Base-by-base conservation (phyloP, 441 rosid species). In the Croton laevigatus region DNA sequence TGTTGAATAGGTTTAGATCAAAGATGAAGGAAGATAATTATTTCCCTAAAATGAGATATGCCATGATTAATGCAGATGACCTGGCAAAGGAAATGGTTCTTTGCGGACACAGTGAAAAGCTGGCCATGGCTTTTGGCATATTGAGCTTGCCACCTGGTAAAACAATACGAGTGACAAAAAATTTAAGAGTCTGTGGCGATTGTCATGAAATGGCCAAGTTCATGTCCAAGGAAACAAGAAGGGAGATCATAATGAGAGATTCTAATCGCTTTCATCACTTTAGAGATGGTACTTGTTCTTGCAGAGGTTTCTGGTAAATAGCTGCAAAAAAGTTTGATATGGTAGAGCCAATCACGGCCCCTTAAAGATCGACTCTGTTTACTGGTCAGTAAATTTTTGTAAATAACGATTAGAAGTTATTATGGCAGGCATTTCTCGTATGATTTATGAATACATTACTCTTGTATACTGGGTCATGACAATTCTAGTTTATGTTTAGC, bases 191-290 rank as follows among this genome's bases (percentile, higher is more conserved):
- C 5, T 90, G 96, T 45, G 77, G 88, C 17, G 91, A 88, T 64
- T 87, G 89, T 81, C 90, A 90, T 80, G 90, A 88, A 75, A 84
- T 80, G 89, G 93, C 91, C 19, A 88, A 84, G 84, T 88, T 87
- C 78, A 81, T 87, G 75, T 85, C 96, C 48, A 86, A 81, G 76
- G 73, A 71, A 36, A 44, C 74, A 7, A 61, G 79, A 66, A 79
- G 82, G 76, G 90, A 90, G 53, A 86, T 87, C 65, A 81, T 87
- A 46, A 72, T 88, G 62, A 83, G 96, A 72, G 88, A 90, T 81
- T 76, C 88, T 7, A 86, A 85, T 71, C 84, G 93, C 37, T 90
- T 88, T 79, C 90, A 90, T 75, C 93, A 81, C 66, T 90, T 88
- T 60, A 86, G 81, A 73, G 86, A 90, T 72, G 90, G 90, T 3